Evolutionary conservation across 1,284 basidiomycete species (phyloP).

Genomic region (Cutaneotrichosporon mucoides): DNA sequence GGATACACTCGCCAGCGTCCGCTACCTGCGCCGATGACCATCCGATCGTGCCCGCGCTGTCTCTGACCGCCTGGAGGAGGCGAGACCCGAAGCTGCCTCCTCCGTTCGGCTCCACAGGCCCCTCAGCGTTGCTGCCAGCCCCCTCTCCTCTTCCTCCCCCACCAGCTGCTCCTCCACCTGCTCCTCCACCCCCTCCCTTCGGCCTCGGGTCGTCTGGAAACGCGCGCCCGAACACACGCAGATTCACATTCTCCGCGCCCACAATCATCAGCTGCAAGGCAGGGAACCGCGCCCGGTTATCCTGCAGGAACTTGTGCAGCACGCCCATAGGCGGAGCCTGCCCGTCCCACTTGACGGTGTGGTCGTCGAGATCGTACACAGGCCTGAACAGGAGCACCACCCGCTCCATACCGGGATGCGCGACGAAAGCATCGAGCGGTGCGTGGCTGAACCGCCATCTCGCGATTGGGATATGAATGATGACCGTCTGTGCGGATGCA

Average conservation of each 20-base stretch:
- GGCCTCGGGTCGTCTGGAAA: background rate
- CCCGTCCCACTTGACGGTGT: background rate
- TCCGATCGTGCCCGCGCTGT: background rate
- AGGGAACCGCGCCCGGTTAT: background rate
- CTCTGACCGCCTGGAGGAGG: background rate
- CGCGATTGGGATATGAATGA: background rate
- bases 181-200: background rate
- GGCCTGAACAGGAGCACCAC: background rate
- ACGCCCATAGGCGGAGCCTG: background rate
- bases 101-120: too few relatives aligned
- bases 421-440: background rate
- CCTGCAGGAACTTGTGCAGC: conserved; percentile 1
- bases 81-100: background rate
- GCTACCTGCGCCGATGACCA: background rate
- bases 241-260: background rate
- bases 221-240: background rate
- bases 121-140: too few relatives aligned
- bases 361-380: background rate
- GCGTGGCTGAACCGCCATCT: background rate
- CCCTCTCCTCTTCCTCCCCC: too few relatives aligned
- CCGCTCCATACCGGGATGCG: background rate
- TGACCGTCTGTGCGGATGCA: background rate
- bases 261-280: background rate
- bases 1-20: background rate
- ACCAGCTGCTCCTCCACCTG: background rate